Conservation (phyloP, 768 basidiomycete species). For the Lyophyllum shimeji region DNA sequence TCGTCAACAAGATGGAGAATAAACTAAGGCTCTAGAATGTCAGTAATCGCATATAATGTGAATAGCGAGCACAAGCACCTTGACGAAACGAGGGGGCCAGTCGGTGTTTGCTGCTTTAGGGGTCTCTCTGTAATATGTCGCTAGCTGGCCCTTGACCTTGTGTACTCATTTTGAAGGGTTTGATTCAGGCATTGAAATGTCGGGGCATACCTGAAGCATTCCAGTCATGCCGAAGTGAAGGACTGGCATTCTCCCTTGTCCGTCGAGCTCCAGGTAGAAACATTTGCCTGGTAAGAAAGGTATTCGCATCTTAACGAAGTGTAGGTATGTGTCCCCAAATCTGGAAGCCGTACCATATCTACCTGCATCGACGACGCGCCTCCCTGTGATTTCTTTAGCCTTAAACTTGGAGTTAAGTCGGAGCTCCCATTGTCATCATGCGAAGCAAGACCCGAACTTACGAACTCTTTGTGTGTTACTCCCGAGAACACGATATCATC, state of each 20-base stretch:
- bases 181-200: background rate
- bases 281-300: constrained; percentile 38
- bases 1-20: constrained; percentile 56
- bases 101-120: constrained; percentile 37
- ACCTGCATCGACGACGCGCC: constrained; percentile 44
- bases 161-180: background rate
- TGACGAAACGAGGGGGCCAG: constrained; percentile 71
- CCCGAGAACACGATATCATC: constrained; percentile 67
- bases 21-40: constrained; percentile 39
- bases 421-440: background rate
- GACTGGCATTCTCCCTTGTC: constrained; percentile 61
- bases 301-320: background rate
- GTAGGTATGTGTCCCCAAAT: background rate
- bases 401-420: constrained; percentile 27
- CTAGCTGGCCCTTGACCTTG: constrained; percentile 48
- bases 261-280: constrained; percentile 65
- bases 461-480: constrained; percentile 58
- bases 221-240: constrained; percentile 88
- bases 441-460: constrained; percentile 31
- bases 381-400: constrained; percentile 53
- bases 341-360: constrained; percentile 47
- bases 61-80: constrained; percentile 33
- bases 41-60: background rate
- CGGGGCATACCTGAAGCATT: constrained; percentile 61
- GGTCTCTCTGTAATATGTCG: constrained; percentile 49